These are phyloP conservation scores for Blastobotrys terrestris DNA, from an alignment of 805 yeast species.

Conservation along the genomic window DNA sequence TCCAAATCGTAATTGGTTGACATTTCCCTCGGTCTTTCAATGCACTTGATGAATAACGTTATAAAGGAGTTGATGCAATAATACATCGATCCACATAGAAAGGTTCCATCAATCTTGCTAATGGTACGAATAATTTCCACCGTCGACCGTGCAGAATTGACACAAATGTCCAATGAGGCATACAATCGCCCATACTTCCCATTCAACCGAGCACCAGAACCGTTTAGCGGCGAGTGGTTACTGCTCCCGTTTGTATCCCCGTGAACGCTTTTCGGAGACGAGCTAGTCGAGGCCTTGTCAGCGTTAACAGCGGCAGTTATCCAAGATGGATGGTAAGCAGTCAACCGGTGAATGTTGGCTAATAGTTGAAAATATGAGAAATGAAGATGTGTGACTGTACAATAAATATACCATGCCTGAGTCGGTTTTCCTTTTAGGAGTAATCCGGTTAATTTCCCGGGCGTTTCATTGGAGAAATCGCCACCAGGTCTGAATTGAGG, in stretches of 20 bases:
- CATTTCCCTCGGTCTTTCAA: conserved; percentile 15
- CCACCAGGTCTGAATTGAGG: conserved; percentile 13
- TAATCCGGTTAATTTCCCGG: not conserved
- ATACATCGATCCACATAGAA: conserved; percentile 11
- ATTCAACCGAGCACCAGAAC: not conserved
- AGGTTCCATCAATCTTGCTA: conserved; percentile 9
- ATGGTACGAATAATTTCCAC: conserved; percentile 14
- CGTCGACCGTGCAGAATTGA: conserved; percentile 17
- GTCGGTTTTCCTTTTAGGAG: too few relatives aligned
- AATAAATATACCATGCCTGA: conserved; percentile 8
- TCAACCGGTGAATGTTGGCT: conserved; percentile 17
- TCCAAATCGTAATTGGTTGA: conserved; percentile 15
- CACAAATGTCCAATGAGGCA: conserved; percentile 16
- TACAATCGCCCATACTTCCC: conserved; percentile 15
- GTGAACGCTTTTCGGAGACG: not conserved
- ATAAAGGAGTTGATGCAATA: conserved; percentile 14
- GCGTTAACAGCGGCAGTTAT: conserved; percentile 10
- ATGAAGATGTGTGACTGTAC: conserved; percentile 14
- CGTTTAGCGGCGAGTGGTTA: not conserved
- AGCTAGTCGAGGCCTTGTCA: not conserved
- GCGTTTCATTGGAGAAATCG: not conserved
- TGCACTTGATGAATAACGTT: conserved; percentile 18
- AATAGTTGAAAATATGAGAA: conserved; percentile 19
- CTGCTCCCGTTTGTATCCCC: not conserved
- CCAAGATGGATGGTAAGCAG: conserved; percentile 24